These are phyloP conservation scores for Boletus vinaceobasis DNA, from an alignment of 768 basidiomycete genomes.

Conservation along the genomic window DNA sequence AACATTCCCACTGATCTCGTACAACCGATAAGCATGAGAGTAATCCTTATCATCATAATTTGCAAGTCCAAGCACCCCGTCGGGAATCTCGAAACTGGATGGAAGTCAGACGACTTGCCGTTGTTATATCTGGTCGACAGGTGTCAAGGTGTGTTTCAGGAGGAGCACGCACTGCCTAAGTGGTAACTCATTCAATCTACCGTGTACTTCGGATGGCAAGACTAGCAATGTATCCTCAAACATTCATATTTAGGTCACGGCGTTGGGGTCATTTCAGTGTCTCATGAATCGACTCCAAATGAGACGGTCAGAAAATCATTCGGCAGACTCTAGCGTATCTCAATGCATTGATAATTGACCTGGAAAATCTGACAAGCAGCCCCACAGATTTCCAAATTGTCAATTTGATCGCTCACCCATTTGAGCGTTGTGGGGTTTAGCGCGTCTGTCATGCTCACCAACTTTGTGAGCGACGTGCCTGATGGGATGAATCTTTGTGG, in stretches of 20 bases:
- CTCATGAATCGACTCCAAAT: not conserved
- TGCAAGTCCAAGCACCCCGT: not conserved
- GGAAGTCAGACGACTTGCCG: not conserved
- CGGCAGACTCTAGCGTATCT: not conserved
- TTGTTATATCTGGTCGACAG: constrained; percentile 1
- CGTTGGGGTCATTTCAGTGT: not conserved
- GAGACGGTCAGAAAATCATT: not conserved
- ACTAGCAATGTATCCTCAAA: not conserved
- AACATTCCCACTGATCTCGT: not conserved
- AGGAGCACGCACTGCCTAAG: not conserved
- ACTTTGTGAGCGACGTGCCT: constrained; percentile 55
- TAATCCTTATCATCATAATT: constrained; percentile 13
- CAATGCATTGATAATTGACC: not conserved
- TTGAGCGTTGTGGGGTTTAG: constrained; percentile 17
- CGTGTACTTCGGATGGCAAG: not conserved
- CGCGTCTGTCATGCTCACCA: constrained; percentile 83
- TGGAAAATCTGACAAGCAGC: not conserved
- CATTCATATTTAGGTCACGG: not conserved
- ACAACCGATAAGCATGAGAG: constrained; percentile 5
- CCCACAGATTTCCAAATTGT: not conserved
- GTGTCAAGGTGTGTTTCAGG: constrained; percentile 9
- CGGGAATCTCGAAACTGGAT: constrained; percentile 1
- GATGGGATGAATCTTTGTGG: constrained; percentile 19
- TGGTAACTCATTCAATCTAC: not conserved
- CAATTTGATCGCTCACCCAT: not conserved